A percentile compares a stretch with the other conserved stretches of the same genome.
phyloP scores from a whole-genome alignment of 2,329 filamentous ascomycete species.

The Aureobasidium sp. region DNA sequence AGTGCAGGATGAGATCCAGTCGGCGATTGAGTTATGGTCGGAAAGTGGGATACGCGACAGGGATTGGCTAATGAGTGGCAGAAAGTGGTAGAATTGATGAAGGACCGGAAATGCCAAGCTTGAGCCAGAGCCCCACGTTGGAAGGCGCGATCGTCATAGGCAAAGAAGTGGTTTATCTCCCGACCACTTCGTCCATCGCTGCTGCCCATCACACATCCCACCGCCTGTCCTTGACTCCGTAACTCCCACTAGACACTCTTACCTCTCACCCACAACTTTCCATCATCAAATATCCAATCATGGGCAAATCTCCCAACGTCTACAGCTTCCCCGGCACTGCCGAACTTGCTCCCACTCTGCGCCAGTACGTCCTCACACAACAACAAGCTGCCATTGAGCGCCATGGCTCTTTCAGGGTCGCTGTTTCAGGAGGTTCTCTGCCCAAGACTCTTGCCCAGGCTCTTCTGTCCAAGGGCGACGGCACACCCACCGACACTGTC shows the following conservation, averaged over 20 bases:
- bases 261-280: background rate
- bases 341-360: slow-evolving; percentile 79
- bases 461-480: slow-evolving; percentile 65
- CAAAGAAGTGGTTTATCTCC: slow-evolving; percentile 17
- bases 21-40: background rate
- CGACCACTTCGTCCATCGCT: background rate
- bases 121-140: slow-evolving; percentile 7
- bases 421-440: slow-evolving; percentile 93
- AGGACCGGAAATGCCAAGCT: background rate
- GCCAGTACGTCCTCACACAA: slow-evolving; percentile 82
- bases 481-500: slow-evolving; percentile 65
- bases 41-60: background rate
- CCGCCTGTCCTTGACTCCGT: background rate
- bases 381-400: slow-evolving; percentile 84
- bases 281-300: slow-evolving; percentile 25
- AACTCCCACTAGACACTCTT: background rate
- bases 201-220: background rate
- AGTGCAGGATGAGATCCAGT: background rate
- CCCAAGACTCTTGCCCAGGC: slow-evolving; percentile 89
- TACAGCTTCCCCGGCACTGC: slow-evolving; percentile 82
- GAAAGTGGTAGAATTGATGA: slow-evolving; percentile 4
- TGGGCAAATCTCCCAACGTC: slow-evolving; percentile 62
- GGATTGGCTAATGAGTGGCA: slow-evolving; percentile 14
- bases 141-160: slow-evolving; percentile 8
- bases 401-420: slow-evolving; percentile 89